Base-by-base conservation (phyloP, 768 basidiomycete genomes). In the Asterophora parasitica region DNA sequence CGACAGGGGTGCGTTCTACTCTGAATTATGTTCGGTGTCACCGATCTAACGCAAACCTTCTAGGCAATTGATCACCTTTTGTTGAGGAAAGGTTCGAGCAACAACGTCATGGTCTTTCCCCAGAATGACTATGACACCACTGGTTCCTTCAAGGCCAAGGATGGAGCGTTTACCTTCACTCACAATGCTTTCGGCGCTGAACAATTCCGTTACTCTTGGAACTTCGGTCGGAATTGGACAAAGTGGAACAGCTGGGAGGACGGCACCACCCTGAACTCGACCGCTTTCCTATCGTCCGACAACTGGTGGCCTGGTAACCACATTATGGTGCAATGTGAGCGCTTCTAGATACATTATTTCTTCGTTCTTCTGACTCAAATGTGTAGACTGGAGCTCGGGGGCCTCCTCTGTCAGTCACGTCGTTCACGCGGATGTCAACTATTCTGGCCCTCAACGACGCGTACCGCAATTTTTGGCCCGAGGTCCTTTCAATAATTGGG, bases 401-500 rank as follows among this genome's bases (percentile, higher is more conserved):
- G 77, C 82, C 1, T 58, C 78, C 48, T 85, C 87, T 2, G 68
- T 83, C 6, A 71, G 76, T 20, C 75, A 80, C 35, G 81, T 89
- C 30, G 69, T 91, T 9, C 92, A 95, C 55, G 86, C 88, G 13
- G 93, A 96, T 59, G 63, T 72, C 48, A 75, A 75, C 35, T 88
- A 78, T 62, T 63, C 61, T 7, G 75, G 73, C 2, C 62, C 67
- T 32, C 66, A 71, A 42, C 85, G 93, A 58, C 86, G 91, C 19
- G 85, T 89, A 23, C 93, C 93, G 19, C 91, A 93, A 58, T 74
- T 94, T 56, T 69, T 96, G 44, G 88, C 82, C 36, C 85, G 93
- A 56, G 93, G 93, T 40, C 82, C 84, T 0, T 96, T 90, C 78
- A 96, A 96, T 59, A 67, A 77, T 30, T 96, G 92, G 91, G 93